Conservation (phyloP, 2,329 filamentous ascomycete genomes). For the Elsinoe necatrix region DNA sequence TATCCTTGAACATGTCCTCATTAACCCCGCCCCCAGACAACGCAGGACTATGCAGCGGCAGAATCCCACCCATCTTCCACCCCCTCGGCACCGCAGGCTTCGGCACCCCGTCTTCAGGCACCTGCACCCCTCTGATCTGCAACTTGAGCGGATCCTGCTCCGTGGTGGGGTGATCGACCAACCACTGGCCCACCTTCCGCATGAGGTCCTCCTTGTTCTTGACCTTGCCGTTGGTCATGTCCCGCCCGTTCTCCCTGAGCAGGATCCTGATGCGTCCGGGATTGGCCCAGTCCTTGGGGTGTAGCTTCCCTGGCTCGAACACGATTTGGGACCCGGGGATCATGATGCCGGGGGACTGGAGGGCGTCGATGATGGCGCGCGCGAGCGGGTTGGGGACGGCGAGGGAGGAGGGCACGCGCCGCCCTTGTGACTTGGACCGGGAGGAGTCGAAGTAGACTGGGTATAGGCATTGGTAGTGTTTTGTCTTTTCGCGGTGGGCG, state of each 20-base stretch:
- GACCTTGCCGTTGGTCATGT: conserved; percentile 41
- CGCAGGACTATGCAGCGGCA: conserved; percentile 82
- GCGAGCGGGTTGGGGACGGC: conserved; percentile 82
- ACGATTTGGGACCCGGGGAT: conserved; percentile 55
- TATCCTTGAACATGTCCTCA: conserved; percentile 91
- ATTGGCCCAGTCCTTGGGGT: conserved; percentile 97
- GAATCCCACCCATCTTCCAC: conserved; percentile 78
- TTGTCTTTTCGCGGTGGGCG: conserved; percentile 50
- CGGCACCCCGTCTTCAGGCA: conserved; percentile 50
- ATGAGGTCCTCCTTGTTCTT: conserved; percentile 53
- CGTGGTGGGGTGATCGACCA: conserved; percentile 69
- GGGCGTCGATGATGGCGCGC: conserved; percentile 80
- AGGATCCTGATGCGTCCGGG: conserved; percentile 79
- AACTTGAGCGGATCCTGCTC: conserved; percentile 62
- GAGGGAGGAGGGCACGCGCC: conserved; percentile 62
- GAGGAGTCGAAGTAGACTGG: conserved; percentile 86
- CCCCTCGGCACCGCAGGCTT: conserved; percentile 63
- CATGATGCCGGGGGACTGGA: conserved; percentile 50
- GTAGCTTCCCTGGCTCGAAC: conserved; percentile 83
- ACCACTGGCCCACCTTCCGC: conserved; percentile 68
- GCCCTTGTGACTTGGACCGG: conserved; percentile 66
- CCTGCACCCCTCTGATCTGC: conserved; percentile 64
- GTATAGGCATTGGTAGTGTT: conserved; percentile 81
- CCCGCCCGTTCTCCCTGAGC: conserved; percentile 54
- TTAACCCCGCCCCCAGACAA: conserved; percentile 87